These are phyloP conservation scores for Kodamaea derodonti DNA, from an alignment of 1,139 yeast species.

Conservation along the genomic window DNA sequence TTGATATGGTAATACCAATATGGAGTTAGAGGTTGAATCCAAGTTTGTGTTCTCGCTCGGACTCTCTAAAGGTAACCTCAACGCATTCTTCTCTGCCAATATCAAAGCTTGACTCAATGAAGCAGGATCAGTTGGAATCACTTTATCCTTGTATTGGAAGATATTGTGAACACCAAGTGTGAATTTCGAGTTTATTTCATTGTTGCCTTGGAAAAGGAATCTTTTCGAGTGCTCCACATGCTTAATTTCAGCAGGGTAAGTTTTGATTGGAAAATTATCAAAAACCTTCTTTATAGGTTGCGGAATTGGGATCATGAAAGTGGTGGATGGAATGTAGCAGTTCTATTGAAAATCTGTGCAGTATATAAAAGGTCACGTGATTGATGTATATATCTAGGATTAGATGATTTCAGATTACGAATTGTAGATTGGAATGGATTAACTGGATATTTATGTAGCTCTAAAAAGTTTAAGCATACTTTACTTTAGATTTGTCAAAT, in stretches of 20 bases:
- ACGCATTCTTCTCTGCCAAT: slow-evolving; percentile 30
- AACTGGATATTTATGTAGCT: no score
- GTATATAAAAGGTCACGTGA: no score
- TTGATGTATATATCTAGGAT: no score
- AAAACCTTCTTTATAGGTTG: slow-evolving; percentile 38
- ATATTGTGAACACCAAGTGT: slow-evolving; percentile 42
- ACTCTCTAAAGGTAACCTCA: slow-evolving; percentile 19
- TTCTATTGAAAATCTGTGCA: no score
- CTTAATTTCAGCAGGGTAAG: slow-evolving; percentile 27
- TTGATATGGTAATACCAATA: slow-evolving; percentile 33
- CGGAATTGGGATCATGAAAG: slow-evolving; percentile 33
- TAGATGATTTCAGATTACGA: no score
- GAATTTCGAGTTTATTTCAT: slow-evolving; percentile 16
- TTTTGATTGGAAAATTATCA: slow-evolving; percentile 45
- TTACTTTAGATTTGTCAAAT: no score
- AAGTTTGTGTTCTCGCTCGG: background rate
- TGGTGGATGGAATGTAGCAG: background rate
- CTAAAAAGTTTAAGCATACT: no score
- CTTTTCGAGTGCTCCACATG: slow-evolving; percentile 9
- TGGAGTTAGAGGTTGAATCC: slow-evolving; percentile 13
- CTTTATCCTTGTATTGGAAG: slow-evolving; percentile 10
- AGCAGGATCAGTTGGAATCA: slow-evolving; percentile 44
- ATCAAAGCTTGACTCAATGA: slow-evolving; percentile 34
- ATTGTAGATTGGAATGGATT: no score
- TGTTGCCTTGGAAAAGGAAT: slow-evolving; percentile 10